Percentiles rank a stretch among this genome's conserved stretches.
These are phyloP conservation scores for Aspergillus biplanus DNA, from an alignment of 495 filamentous ascomycete genomes.

Conservation along the genomic window DNA sequence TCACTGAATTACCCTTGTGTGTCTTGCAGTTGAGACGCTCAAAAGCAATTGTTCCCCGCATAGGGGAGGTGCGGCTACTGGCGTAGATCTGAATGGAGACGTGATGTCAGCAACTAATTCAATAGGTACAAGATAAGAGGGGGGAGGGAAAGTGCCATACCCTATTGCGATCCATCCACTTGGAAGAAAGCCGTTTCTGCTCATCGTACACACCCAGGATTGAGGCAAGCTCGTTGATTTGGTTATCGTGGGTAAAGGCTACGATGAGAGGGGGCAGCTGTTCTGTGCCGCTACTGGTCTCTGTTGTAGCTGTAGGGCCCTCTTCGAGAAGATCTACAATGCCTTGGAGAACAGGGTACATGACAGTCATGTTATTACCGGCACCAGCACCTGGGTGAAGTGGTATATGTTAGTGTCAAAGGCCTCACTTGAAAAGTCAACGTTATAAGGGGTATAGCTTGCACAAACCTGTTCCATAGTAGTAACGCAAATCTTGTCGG, in stretches of 20 bases:
- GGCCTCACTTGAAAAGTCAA: not conserved
- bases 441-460: not conserved
- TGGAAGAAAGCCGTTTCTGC: conserved; percentile 41
- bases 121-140: conserved; percentile 18
- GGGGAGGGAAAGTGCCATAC: conserved; percentile 36
- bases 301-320: conserved; percentile 45
- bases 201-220: conserved; percentile 58
- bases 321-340: conserved; percentile 50
- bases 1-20: conserved; percentile 19
- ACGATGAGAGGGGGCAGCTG: conserved; percentile 52
- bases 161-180: conserved; percentile 16
- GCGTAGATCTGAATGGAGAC: conserved; percentile 39
- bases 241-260: conserved; percentile 62
- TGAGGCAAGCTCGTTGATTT: conserved; percentile 58
- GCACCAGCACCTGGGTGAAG: conserved; percentile 45
- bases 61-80: conserved; percentile 50
- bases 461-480: conserved; percentile 46
- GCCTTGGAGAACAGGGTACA: conserved; percentile 32
- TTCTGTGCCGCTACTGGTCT: conserved; percentile 40
- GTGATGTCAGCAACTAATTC: not conserved
- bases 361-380: conserved; percentile 22
- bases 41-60: conserved; percentile 59
- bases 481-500: conserved; percentile 62
- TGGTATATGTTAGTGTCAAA: not conserved
- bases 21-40: conserved; percentile 50